These are phyloP conservation scores for Aplosporella prunicola DNA, from an alignment of 2,329 filamentous ascomycete genomes.

Conservation along the genomic window DNA sequence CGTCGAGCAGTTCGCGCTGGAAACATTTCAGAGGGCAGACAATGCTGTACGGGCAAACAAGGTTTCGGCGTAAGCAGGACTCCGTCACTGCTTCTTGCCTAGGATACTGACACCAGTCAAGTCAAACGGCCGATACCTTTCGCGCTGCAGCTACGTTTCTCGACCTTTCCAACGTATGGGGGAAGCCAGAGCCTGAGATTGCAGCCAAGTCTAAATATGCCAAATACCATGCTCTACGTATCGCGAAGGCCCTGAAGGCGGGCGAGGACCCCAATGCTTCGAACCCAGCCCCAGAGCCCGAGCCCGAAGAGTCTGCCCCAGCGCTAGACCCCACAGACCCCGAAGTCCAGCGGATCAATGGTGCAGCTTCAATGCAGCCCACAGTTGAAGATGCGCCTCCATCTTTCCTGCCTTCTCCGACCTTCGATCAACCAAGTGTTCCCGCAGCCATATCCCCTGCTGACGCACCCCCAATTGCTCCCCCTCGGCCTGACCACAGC, in stretches of 20 bases:
- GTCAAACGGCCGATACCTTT: conserved; percentile 89
- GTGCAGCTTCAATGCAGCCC: conserved; percentile 33
- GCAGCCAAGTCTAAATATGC: conserved; percentile 88
- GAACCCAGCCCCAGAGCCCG: conserved; percentile 57
- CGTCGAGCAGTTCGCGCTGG: conserved; percentile 85
- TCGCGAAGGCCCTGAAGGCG: conserved; percentile 81
- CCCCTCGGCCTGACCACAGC: conserved; percentile 19
- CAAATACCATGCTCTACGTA: conserved; percentile 89
- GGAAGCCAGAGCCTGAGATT: conserved; percentile 61
- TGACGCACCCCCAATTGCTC: conserved; percentile 39
- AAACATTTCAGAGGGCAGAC: conserved; percentile 79
- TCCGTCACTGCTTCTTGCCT: neutral
- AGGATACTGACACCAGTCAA: conserved; percentile 25
- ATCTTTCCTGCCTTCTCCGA: conserved; percentile 41
- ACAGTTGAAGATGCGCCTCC: conserved; percentile 53
- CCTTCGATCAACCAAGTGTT: conserved; percentile 17
- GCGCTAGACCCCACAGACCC: conserved; percentile 55
- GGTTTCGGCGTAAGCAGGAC: conserved; percentile 56
- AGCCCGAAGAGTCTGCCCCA: conserved; percentile 36
- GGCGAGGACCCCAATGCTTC: conserved; percentile 86
- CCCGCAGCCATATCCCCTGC: conserved; percentile 30
- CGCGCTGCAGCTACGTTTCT: conserved; percentile 88
- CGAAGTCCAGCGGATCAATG: conserved; percentile 49
- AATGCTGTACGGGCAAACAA: conserved; percentile 72
- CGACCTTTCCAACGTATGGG: conserved; percentile 80